A percentile compares a stretch with the other conserved stretches of the same genome.
Evolutionary conservation across 1,284 basidiomycete species (phyloP).

Genomic region (Anthracocystis panici-leucophaei): DNA sequence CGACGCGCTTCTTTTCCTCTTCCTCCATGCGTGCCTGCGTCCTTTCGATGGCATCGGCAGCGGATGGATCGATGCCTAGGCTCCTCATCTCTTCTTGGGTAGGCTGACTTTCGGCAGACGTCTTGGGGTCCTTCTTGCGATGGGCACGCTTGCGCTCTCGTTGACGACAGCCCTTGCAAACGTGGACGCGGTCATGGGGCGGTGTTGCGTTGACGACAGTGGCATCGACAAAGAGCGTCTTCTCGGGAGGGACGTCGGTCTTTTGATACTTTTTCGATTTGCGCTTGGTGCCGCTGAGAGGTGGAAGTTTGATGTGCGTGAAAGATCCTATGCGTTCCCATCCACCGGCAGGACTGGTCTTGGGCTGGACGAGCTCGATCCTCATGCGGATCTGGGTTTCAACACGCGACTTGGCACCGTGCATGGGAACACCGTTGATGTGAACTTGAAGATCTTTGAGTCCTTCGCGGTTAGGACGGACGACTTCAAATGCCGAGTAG

Average conservation of each 20-base stretch:
- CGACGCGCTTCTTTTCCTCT: slow-evolving; percentile 67
- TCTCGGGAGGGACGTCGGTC: slow-evolving; percentile 62
- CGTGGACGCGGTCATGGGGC: slow-evolving; percentile 78
- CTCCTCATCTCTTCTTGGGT: slow-evolving; percentile 63
- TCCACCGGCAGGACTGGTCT: slow-evolving; percentile 20
- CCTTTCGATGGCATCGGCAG: slow-evolving; percentile 54
- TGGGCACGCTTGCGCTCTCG: slow-evolving; percentile 72
- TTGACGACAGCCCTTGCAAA: slow-evolving; percentile 78
- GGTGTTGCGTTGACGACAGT: slow-evolving; percentile 75
- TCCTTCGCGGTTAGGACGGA: slow-evolving; percentile 53
- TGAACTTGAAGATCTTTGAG: slow-evolving; percentile 71
- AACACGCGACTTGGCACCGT: slow-evolving; percentile 90
- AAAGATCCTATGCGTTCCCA: slow-evolving; percentile 68
- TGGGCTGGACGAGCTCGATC: slow-evolving; percentile 64
- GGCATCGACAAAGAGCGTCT: slow-evolving; percentile 68
- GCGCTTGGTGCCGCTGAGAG: slow-evolving; percentile 67
- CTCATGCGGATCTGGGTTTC: slow-evolving; percentile 77
- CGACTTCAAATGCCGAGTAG: slow-evolving; percentile 55
- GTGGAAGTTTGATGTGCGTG: slow-evolving; percentile 68
- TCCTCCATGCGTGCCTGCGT: slow-evolving; percentile 59
- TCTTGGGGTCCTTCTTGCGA: slow-evolving; percentile 60
- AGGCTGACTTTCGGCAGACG: slow-evolving; percentile 42
- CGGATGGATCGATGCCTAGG: slow-evolving; percentile 58
- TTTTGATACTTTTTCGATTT: slow-evolving; percentile 80
- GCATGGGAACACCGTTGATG: slow-evolving; percentile 83